phyloP scores from a whole-genome alignment of 805 yeast species.

The Wickerhamomyces strasburgensis region DNA sequence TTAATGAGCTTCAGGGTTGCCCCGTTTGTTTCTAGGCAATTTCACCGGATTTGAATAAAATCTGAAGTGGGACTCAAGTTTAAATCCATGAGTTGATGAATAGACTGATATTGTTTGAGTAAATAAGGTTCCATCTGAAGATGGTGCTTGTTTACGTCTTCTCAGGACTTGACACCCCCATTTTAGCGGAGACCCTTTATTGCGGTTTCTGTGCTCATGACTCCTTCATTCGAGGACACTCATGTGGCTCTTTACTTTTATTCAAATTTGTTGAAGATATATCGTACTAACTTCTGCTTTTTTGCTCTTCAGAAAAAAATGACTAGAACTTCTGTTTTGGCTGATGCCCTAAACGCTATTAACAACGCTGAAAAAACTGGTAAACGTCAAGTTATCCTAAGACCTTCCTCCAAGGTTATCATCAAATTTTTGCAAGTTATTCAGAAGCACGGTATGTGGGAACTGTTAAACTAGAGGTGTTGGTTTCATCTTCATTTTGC shows the following conservation, averaged over 20 bases:
- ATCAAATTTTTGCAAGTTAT: constrained; percentile 94
- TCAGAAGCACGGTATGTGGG: constrained; percentile 78
- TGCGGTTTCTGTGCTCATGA: constrained; percentile 35
- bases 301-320: too few species aligned
- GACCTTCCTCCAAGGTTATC: constrained; percentile 98
- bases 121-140: too few species aligned
- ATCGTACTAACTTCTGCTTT: background rate
- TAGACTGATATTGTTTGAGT: constrained; percentile 7
- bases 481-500: too few species aligned
- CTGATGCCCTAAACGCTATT: constrained; percentile 97
- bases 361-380: constrained; percentile 99
- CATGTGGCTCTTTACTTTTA: constrained; percentile 34
- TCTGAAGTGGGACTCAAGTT: constrained; percentile 32
- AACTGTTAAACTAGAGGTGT: too few species aligned
- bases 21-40: constrained; percentile 1
- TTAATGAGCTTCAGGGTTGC: constrained; percentile 18
- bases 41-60: constrained; percentile 12
- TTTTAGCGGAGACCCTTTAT: constrained; percentile 14
- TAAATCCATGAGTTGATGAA: constrained; percentile 14
- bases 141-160: constrained; percentile 15
- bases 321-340: constrained; percentile 98
- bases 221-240: constrained; percentile 39
- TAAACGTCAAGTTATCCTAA: constrained; percentile 96
- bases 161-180: constrained; percentile 27
- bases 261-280: background rate